Base-by-base conservation (phyloP, 352 stramenopile genomes). In the Pythium chondricola region DNA sequence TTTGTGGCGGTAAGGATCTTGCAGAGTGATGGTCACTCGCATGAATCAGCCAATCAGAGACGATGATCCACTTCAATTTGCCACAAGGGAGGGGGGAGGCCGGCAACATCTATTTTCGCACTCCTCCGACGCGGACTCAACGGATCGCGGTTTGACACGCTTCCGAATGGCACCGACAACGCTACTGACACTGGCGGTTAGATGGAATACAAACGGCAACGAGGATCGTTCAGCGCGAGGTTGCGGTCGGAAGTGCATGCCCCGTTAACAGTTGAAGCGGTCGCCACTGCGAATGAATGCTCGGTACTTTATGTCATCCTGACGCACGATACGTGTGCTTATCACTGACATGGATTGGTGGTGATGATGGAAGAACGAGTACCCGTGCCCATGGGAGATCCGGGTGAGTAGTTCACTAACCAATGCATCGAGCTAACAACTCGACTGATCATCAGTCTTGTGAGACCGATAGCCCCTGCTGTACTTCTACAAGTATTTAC, bases 401-500 rank as follows among this genome's bases (percentile, higher is more conserved):
- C 62, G 67, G 52, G 64, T 73, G 7, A n/a, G 43, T 25, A n/a
- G 10, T 17, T n/a, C n/a, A n/a, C n/a, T n/a, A n/a, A n/a, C n/a
- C n/a, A n/a, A n/a, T n/a, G n/a, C n/a, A n/a, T n/a, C n/a, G n/a
- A n/a, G n/a, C n/a, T n/a, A n/a, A n/a, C n/a, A n/a, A n/a, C n/a
- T n/a, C n/a, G n/a, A n/a, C n/a, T n/a, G n/a, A n/a, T n/a, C n/a
- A n/a, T n/a, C n/a, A n/a, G n/a, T n/a, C n/a, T n/a, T n/a, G n/a
- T n/a, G n/a, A n/a, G n/a, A n/a, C n/a, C n/a, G n/a, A n/a, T n/a
- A 85, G 73, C 75, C 80, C 9, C 56, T 83, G 8, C 47, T 92
- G 18, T 78, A 76, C 56, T 92, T 92, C 49, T 92, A 85, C 69
- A 92, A 92, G 63, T 89, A 84, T 43, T 48, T 92, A 6, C 80